Conservation (phyloP, 177 flowering plant genomes). For the Telopea speciosissima region DNA sequence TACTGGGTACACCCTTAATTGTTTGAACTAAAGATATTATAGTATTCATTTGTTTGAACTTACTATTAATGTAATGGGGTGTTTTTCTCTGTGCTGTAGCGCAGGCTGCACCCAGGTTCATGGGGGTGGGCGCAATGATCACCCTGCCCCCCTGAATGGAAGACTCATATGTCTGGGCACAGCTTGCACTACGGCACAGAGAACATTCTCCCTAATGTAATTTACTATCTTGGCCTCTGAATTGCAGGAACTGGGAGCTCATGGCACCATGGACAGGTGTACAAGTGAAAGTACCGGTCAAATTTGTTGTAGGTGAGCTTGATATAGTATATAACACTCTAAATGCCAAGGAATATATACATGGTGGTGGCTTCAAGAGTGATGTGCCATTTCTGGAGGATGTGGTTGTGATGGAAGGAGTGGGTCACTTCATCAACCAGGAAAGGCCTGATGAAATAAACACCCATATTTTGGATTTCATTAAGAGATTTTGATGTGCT, state of each 20-base stretch:
- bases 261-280: slow-evolving; percentile 55
- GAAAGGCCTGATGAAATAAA: slow-evolving; percentile 52
- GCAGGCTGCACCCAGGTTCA: too few species aligned
- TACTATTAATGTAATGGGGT: too few species aligned
- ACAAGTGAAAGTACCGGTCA: slow-evolving; percentile 53
- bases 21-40: too few species aligned
- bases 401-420: slow-evolving; percentile 61
- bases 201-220: too few species aligned
- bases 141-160: too few species aligned
- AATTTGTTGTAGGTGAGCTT: slow-evolving; percentile 56
- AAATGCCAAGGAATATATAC: slow-evolving; percentile 48
- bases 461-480: slow-evolving; percentile 44
- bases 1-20: too few species aligned
- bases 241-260: slow-evolving; percentile 64
- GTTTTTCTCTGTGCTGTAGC: too few species aligned
- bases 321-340: slow-evolving; percentile 42
- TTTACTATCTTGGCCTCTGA: too few species aligned
- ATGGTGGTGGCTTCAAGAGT: slow-evolving; percentile 47
- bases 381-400: slow-evolving; percentile 58
- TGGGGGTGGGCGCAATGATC: too few species aligned
- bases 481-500: slow-evolving; percentile 32
- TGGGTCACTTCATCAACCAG: slow-evolving; percentile 50
- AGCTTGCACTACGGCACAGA: too few species aligned
- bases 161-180: too few species aligned
- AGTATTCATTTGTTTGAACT: too few species aligned